Base-by-base conservation (phyloP, 768 basidiomycete genomes). In the Suillus lakei region DNA sequence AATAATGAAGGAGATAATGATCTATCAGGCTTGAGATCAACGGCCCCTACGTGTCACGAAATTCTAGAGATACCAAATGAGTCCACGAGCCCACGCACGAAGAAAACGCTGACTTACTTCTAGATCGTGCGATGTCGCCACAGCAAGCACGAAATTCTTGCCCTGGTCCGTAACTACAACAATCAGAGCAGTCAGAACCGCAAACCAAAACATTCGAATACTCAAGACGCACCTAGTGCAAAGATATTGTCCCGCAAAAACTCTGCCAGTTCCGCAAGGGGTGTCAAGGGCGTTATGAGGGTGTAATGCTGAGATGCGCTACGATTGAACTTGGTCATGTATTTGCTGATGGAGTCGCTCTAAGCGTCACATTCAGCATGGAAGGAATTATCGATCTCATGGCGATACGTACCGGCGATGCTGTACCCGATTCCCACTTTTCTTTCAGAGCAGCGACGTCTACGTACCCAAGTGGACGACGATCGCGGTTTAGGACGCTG, bases 381-480 rank as follows among this genome's bases (percentile, higher is more conserved):
- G 5, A 46, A 23, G 44, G 26, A 7, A 3, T 9, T 7, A 9
- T 30, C 26, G 16, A 28, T 18, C 16, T 51, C 3, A 30, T 28
- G 8, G 16, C 28, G 5, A 28, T 18, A 79, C 90, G 66, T 67
- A 94, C 94, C 4, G 91, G 88, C 66, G 89, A 83, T 4, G 91
- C 90, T 56, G 84, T 72, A 23, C 89, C 89, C 4, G 86, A 85
- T 77, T 95, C 90, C 88, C 92, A 96, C 72, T 88, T 88, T 38
- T 82, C 72, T 79, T 95, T 96, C 65, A 97, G 79, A 5, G 79
- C 80, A 1, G 89, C 82, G 43, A 95, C 90, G 67, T 96, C 91
- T 58, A 98, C 79, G 69, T 96, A 96, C 5, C 96, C 96, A 23
- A 97, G 76, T 6, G 92, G 94, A 71, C 85, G 86, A 54, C 92